Evolutionary conservation across 2,329 filamentous ascomycete genomes (phyloP).

Genomic region (Davidsoniella eucalypti): DNA sequence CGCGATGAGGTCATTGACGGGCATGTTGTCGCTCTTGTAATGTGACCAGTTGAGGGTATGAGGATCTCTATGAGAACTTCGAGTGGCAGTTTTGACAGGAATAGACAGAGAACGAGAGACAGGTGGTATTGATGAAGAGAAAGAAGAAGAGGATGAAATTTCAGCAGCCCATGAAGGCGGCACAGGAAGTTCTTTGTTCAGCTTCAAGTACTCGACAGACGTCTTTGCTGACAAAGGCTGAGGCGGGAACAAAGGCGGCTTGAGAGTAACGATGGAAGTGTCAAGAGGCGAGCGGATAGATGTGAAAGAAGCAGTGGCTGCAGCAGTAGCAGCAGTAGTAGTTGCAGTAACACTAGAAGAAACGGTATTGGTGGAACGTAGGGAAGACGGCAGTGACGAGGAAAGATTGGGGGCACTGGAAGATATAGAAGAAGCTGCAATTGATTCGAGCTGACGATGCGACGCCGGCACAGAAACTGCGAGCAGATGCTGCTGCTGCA

Average conservation of each 20-base stretch:
- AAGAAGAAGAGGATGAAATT: background rate
- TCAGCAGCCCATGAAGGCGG: background rate
- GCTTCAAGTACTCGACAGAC: constrained; percentile 9
- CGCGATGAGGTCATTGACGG: constrained; percentile 1
- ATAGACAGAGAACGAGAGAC: background rate
- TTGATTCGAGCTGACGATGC: too few species aligned
- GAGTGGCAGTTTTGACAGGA: background rate
- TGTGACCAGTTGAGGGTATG: constrained; percentile 1
- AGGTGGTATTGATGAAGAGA: background rate
- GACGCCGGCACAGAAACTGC: too few species aligned
- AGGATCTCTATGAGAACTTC: background rate
- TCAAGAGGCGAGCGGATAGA: constrained; percentile 1
- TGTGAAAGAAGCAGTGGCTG: background rate
- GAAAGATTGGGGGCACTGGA: too few species aligned
- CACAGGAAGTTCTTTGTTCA: background rate
- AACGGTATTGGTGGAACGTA: too few species aligned
- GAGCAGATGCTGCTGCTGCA: background rate
- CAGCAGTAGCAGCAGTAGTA: background rate
- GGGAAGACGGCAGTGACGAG: too few species aligned
- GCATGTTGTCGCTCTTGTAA: background rate
- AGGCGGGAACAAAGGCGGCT: background rate
- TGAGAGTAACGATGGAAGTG: constrained; percentile 1
- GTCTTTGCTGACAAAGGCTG: constrained; percentile 12
- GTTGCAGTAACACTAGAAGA: background rate
- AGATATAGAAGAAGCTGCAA: too few species aligned